Base-by-base conservation (phyloP, 768 basidiomycete species). In the Hemileccinum rubropunctum region DNA sequence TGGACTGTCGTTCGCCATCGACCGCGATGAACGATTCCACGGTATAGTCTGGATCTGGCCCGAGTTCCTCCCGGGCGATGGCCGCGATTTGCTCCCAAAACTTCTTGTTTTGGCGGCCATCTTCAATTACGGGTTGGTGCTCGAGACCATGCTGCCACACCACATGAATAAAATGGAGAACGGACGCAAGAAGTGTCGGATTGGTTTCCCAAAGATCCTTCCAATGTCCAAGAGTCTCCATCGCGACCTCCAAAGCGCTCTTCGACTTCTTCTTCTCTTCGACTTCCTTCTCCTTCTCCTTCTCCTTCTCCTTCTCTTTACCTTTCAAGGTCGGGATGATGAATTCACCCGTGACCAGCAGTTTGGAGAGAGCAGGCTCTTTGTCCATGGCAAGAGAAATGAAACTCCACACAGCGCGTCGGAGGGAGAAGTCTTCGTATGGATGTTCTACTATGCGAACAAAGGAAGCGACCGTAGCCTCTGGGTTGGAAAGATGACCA, bases 71-170 rank as follows among this genome's bases (percentile, higher is more conserved):
- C 38, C 75, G 78, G 3, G 82, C 76, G 28, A 94, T 76, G 8
- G 72, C 76, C 1, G 79, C 76, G 15, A 95, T 69, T n/a, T 76
- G 75, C 27, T 76, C 73, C 91, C 91, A 95, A 53, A 94, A 84
- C 12, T 68, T 73, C 0, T 73, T 63, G 58, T 86, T 79, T 11
- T 76, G 67, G 15, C 85, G 80, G 7, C 85, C 65, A 6, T 72
- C 57, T 8, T 82, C 78, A 35, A 94, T 73, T 2, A 79, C 69
- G 0, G 71, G 55, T 48, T 79, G 82, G 63, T 92, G 86, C 61
- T 94, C 86, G 54, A 84, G 72, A 26, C 82, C 83, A 59, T 91
- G 86, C 64, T 88, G 79, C 91, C 90, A 89, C 15, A 88, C 81
- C 21, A 83, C 75, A 53, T 84, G 80, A 58, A 92, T 67, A 71